Conservation (phyloP, 345 rosid species). For the Hibiscus trionum region DNA sequence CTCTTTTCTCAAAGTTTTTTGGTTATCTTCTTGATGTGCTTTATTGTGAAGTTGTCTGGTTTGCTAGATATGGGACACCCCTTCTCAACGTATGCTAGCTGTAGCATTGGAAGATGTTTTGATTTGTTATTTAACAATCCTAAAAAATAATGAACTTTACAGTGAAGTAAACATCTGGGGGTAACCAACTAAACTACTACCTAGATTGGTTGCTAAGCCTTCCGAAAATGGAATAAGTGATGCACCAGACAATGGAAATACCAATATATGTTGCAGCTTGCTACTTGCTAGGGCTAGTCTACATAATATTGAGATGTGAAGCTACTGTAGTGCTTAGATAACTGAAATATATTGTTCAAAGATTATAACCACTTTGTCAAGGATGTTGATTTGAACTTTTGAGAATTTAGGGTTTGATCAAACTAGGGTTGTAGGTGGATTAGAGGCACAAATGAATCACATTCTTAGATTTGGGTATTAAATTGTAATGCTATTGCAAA, state of each 20-base stretch:
- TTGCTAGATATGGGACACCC: background rate
- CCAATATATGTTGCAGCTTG: background rate
- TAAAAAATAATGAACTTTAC: background rate
- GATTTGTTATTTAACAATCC: background rate
- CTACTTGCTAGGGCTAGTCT: background rate
- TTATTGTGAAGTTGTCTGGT: constrained; percentile 1
- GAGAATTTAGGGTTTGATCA: background rate
- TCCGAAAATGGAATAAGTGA: background rate
- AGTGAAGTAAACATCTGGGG: background rate
- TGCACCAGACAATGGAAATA: background rate
- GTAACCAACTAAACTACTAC: background rate
- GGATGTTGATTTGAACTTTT: background rate
- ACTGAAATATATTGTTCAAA: background rate
- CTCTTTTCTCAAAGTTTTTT: constrained; percentile 7
- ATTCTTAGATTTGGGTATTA: background rate
- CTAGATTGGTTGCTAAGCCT: background rate
- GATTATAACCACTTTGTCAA: background rate
- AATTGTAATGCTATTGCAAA: background rate
- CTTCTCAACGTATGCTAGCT: background rate
- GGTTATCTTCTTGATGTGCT: constrained; percentile 19
- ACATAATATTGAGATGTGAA: background rate
- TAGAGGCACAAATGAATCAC: background rate
- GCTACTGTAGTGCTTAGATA: background rate
- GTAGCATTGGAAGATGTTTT: background rate
- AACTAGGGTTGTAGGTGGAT: background rate